These are phyloP conservation scores for Rutstroemia sp. DNA, from an alignment of 2,329 filamentous ascomycete species.

Conservation along the genomic window DNA sequence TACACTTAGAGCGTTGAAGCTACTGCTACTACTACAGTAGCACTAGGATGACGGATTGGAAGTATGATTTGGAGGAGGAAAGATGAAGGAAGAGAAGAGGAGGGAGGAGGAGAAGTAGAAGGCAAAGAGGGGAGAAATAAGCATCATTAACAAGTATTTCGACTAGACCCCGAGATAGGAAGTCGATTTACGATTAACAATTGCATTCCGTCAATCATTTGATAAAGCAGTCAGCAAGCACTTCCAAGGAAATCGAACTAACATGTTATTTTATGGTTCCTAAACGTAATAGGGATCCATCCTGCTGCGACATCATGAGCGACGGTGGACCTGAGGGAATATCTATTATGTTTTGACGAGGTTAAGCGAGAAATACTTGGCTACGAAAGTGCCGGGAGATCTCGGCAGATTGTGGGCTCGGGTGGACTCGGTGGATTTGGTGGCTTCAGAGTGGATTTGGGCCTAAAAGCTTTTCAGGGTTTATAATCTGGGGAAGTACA, in stretches of 20 bases:
- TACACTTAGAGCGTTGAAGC: no score
- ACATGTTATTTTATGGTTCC: conserved; percentile 2
- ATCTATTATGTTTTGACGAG: conserved; percentile 9
- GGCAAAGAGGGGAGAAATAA: conserved; percentile 1
- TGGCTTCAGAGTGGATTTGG: no score
- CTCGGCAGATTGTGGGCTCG: no score
- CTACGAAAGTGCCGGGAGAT: no score
- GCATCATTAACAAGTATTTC: neutral
- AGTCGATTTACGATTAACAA: conserved; percentile 3
- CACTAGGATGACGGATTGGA: neutral
- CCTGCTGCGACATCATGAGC: neutral
- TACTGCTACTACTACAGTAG: no score
- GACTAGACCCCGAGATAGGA: conserved; percentile 4
- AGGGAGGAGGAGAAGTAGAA: neutral
- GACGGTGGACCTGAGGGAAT: neutral
- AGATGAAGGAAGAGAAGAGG: neutral
- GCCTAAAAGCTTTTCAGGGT: no score
- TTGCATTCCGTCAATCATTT: neutral
- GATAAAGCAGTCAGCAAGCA: neutral
- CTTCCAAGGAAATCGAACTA: neutral
- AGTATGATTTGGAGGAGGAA: neutral
- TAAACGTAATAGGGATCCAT: conserved; percentile 1
- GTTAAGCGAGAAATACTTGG: neutral
- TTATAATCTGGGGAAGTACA: no score
- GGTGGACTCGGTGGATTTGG: no score